A percentile compares a stretch with the other conserved stretches of the same genome.
phyloP scores from a whole-genome alignment of 2,329 filamentous ascomycete species.

The Tolypocladium ophioglossoides region DNA sequence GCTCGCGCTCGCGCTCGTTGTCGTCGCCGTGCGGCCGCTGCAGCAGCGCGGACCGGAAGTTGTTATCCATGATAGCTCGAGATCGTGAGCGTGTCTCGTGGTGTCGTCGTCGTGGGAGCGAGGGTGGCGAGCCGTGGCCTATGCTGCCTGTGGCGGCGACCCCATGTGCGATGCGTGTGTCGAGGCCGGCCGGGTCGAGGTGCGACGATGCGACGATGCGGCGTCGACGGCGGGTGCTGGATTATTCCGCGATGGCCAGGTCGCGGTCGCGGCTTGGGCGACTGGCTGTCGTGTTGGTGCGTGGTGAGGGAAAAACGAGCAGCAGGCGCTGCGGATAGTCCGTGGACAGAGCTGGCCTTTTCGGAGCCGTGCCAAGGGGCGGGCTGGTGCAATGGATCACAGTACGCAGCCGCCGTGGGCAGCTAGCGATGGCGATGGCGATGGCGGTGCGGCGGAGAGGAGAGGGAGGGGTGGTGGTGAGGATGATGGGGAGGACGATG shows the following conservation, averaged over 20 bases:
- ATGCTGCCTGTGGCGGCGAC: not conserved
- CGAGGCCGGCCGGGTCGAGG: not conserved
- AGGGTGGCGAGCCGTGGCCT: not conserved
- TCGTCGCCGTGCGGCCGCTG: constrained; percentile 32
- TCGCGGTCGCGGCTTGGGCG: not conserved
- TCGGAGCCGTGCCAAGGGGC: not conserved
- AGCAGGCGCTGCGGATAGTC: no score
- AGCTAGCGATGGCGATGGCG: not conserved
- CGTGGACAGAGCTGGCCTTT: not conserved
- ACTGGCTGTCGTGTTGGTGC: not conserved
- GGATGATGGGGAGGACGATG: not conserved
- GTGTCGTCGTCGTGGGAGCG: not conserved
- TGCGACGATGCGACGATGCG: not conserved
- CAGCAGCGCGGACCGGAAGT: constrained; percentile 40
- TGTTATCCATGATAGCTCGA: constrained; percentile 29
- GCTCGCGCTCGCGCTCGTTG: constrained; percentile 9
- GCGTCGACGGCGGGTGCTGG: not conserved
- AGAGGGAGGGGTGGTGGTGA: not conserved
- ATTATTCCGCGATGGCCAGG: not conserved
- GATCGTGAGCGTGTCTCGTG: not conserved
- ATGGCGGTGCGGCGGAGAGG: not conserved
- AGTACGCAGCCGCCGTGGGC: not conserved
- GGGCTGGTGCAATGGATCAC: not conserved
- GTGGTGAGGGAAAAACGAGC: not conserved
- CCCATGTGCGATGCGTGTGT: not conserved